Evolutionary conservation across 345 rosid genomes (phyloP), one percentile per base, ranked within the genome.

Genomic region (Passiflora organensis): DNA sequence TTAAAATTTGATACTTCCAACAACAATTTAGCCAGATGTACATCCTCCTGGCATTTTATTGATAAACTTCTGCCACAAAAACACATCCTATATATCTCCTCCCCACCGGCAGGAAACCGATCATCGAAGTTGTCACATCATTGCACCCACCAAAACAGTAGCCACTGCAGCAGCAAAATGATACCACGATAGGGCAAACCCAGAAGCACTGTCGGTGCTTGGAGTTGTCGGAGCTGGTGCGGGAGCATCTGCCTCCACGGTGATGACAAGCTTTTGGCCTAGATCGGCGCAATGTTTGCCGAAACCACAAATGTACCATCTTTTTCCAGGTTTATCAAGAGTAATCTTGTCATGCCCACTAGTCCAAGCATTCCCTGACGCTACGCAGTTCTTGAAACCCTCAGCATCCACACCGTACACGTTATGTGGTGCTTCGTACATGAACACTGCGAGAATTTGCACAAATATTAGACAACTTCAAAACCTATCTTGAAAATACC

Each of bases 261-360:
- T 64, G 34, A 78, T 69, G 13, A 23, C 57, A 1, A 81, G 73
- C 77, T 78, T 81, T 59, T 63, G 64, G 15, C 73, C 67, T n/a
- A 25, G 32, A 1, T 24, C 10, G 0, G 50, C 24, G 28, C 83
- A 74, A 44, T 79, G 84, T 2, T n/a, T 5, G 0, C 14, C 20
- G 5, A 58, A 14, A 5, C 82, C 77, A n/a, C 84, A 76, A 17
- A 79, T 72, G 59, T 74, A 82, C 77, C 87, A 66, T 54, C 76
- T 76, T 12, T 54, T 68, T 23, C 79, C 81, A 0, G 76, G 54
- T 9, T 53, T 23, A 0, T 0, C 0, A 4, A 79, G 72, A n/a
- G 62, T 20, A 28, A 82, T 53, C n/a, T n/a, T 49, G 44, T 74
- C 87, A 1, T 65, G 48, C 6, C 84, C 82, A 10, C 41, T 19